A percentile compares a stretch with the other conserved stretches of the same genome.
Evolutionary conservation across 2,329 filamentous ascomycete species (phyloP).

Genomic region (Cladosporium sphaerospermum): DNA sequence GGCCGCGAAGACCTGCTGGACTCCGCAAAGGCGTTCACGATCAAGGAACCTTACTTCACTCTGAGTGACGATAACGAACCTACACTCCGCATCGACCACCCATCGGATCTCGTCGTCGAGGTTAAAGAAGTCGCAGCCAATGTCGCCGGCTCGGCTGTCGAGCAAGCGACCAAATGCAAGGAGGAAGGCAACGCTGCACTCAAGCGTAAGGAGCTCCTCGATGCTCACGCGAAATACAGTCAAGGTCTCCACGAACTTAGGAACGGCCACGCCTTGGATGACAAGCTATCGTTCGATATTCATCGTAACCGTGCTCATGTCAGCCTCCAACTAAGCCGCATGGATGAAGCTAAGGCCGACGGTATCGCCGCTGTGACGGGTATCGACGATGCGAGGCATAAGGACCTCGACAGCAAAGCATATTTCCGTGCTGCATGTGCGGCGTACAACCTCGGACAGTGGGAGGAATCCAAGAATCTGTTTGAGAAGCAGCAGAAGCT

Average conservation of each 20-base stretch:
- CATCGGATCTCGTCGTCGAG: conserved; percentile 20
- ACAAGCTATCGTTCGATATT: conserved; percentile 10
- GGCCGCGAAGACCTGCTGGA: conserved; percentile 31
- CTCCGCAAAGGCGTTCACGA: conserved; percentile 16
- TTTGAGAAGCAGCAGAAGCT: conserved; percentile 13
- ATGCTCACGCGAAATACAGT: conserved; percentile 17
- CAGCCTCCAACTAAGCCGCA: conserved; percentile 26
- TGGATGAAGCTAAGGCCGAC: conserved; percentile 29
- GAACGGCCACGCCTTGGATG: neutral
- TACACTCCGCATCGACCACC: conserved; percentile 25
- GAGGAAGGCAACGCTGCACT: conserved; percentile 26
- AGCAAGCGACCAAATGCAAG: conserved; percentile 21
- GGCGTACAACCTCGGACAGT: conserved; percentile 16
- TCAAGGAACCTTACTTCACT: conserved; percentile 29
- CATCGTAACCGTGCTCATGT: conserved; percentile 30
- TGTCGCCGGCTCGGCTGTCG: neutral
- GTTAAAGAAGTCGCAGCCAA: neutral
- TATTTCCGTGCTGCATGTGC: conserved; percentile 17
- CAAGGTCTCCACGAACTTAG: conserved; percentile 16
- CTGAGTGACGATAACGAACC: conserved; percentile 24
- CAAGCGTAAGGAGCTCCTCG: conserved; percentile 17
- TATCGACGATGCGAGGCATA: conserved; percentile 24
- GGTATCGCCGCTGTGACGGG: conserved; percentile 25
- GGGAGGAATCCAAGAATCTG: conserved; percentile 11
- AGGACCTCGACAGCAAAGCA: conserved; percentile 21